Evolutionary conservation across 345 rosid species (phyloP), one percentile per base, ranked within the genome.

Genomic region (Acer campestre): DNA sequence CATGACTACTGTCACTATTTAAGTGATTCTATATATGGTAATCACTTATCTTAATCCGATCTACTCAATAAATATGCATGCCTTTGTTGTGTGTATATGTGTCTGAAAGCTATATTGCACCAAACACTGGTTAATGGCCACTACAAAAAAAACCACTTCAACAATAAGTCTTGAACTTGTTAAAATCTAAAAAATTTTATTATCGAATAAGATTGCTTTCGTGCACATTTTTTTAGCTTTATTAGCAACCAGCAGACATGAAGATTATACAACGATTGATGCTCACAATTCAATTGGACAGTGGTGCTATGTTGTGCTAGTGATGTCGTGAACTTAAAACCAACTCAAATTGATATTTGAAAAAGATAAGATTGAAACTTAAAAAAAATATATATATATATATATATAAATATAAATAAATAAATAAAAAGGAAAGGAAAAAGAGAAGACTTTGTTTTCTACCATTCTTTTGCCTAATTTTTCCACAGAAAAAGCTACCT

Each of bases 211-310:
- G 53, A 16, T 74, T 48, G 61, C 48, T 64, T 62, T 42, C 61
- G 11, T 1, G 23, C 55, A 74, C 44, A 27, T 74, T 3, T 74
- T 46, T 62, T 20, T 46, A 29, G 27, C 70, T 14, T 23, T 61
- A 23, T 44, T 13, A 42, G 67, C 76, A 42, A 25, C 75, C 76
- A 58, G 53, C 76, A 58, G 53, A 59, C 75, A 59, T 42, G 35
- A 56, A 25, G 40, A 59, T 13, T 44, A 56, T 42, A 23, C 14
- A 61, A 44, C 67, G 61, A 35, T 44, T 61, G 20, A 73, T 61
- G 58, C 35, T 73, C 58, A 23, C 25, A 59, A 44, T 61, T 17
- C 18, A 61, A 61, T 42, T 44, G 31, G 76, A 61, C 53, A 61
- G 42, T 44, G 76, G 42, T 17, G 59, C 61, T 17, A 44, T 61